phyloP scores from a whole-genome alignment of 192 early-diverging fungal genomes.

The Martensiomyces pterosporus region DNA sequence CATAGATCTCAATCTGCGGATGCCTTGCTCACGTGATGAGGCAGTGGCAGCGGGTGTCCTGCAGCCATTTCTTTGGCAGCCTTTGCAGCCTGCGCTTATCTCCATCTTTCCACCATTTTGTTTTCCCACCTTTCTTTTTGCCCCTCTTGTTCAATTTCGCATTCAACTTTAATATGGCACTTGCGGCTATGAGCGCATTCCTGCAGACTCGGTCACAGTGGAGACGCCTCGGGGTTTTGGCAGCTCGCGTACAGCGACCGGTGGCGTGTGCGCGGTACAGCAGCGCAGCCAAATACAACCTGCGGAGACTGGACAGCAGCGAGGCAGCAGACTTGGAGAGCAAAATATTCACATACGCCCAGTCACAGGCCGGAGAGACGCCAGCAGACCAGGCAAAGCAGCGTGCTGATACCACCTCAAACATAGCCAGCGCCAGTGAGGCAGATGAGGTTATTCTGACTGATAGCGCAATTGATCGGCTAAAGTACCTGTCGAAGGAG shows the following conservation, averaged over 20 bases:
- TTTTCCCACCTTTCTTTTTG: too few species aligned
- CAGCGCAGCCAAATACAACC: conserved; percentile 19
- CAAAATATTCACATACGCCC: conserved; percentile 22
- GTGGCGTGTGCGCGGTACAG: background rate
- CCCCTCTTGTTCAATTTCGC: too few species aligned
- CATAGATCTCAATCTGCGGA: too few species aligned
- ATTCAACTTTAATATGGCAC: too few species aligned
- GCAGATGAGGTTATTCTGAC: conserved; percentile 28
- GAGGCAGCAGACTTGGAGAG: conserved; percentile 17
- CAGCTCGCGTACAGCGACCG: background rate
- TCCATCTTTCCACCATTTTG: too few species aligned
- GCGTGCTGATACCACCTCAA: too few species aligned
- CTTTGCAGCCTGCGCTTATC: too few species aligned
- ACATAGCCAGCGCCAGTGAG: conserved; percentile 4
- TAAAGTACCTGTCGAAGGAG: conserved; percentile 34
- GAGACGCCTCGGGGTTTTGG: conserved; percentile 1
- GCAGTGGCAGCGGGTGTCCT: too few species aligned
- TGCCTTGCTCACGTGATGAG: too few species aligned
- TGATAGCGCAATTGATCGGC: conserved; percentile 38
- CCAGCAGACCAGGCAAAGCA: conserved; percentile 4
- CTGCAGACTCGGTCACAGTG: conserved; percentile 2
- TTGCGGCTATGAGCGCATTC: conserved; percentile 1
- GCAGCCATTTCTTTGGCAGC: too few species aligned
- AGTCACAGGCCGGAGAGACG: conserved; percentile 1
- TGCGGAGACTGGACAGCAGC: conserved; percentile 28